Base-by-base conservation (phyloP, 371 early-diverging fungal genomes). In the Mucor sp. region DNA sequence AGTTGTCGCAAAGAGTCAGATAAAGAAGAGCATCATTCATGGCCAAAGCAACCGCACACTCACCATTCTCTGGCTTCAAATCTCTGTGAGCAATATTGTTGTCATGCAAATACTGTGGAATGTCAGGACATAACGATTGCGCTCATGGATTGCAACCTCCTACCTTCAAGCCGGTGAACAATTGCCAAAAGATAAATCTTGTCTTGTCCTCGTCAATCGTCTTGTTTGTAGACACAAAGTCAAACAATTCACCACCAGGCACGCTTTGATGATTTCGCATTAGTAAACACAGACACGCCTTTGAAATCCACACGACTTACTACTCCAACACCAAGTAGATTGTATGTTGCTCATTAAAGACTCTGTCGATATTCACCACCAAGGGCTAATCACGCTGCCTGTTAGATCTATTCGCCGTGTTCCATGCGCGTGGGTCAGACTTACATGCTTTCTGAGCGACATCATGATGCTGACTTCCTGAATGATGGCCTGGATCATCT, bases 231-330 rank as follows among this genome's bases (percentile, higher is more conserved):
- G 92, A 90, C 50, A 98, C 93, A 35, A 91, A 89, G 44, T 96
- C 95, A 74, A 97, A 98, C n/a, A 98, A 76, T 73, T 98, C 99
- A 27, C 97, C 97, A 60, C 91, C 96, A 33, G 68, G 69, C 0
- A 87, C 86, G 53, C 90, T 87, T 70, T 7, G 6, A 27, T 48
- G 8, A 14, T 4, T 9, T 0, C 2, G 15, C 27, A 14, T 53
- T 27, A 23, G 23, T 39, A 39, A 41, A 33, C 7, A 33, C 30
- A 6, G 4, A 33, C 0, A 27, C 33, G 5, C 0, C 33, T 19
- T 17, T 44, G 14, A 48, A 47, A 1, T 15, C 12, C 23, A 55
- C 35, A 60, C 28, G 6, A 56, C 63, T 62, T 65, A 68, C 69
- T 63, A 69, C 62, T 73, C 69, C 30, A 69, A 53, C 7, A 74